Base-by-base conservation (phyloP, 2,329 filamentous ascomycete species). In the Aspergillus brasiliensis region DNA sequence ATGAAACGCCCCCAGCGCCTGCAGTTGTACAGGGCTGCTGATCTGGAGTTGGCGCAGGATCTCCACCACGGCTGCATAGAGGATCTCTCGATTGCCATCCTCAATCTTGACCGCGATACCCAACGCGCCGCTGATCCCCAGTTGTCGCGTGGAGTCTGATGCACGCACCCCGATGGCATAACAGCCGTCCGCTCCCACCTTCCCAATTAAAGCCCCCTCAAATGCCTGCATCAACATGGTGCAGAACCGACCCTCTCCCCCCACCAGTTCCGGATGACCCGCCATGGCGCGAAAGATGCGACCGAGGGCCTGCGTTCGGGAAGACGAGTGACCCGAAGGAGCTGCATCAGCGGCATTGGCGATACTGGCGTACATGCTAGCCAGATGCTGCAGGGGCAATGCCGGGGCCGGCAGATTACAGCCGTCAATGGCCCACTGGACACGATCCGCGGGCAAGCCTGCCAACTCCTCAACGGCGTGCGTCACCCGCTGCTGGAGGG, bases 371-470 rank as follows among this genome's bases (percentile, higher is more conserved):
- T 73, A 82, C 11, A 76, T 71, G 10, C 62, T 61, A 0, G 71
- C 78, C 48, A 82, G 54, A 17, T 67, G 61, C 8, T 62, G 57
- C n/a, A 83, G 64, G 0, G 78, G 71, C 17, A 77, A 66, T 0
- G 79, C 81, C 0, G 80, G 81, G 0, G 81, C 76, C 0, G 81
- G 79, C 15, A 83, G 71, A 58, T 82, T 82, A 54, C 81, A 83
- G 0, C 80, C 79, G 57, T 83, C 80, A 13, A 78, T 65, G 0
- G 72, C 79, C 81, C 80, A 83, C 57, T 64, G 56, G 2, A 81
- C 65, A 0, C 71, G 62, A 0, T 73, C 61, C 0, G 52, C 57
- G 0, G 65, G 59, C 3, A 76, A 47, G 0, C 67, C 72, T 13
- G 71, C 70, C 1, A 82, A 54, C 6, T 79, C 74, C 38, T 77